Evolutionary conservation across 208 protist species (phyloP).

Genomic region (Leishmania tarentolae): DNA sequence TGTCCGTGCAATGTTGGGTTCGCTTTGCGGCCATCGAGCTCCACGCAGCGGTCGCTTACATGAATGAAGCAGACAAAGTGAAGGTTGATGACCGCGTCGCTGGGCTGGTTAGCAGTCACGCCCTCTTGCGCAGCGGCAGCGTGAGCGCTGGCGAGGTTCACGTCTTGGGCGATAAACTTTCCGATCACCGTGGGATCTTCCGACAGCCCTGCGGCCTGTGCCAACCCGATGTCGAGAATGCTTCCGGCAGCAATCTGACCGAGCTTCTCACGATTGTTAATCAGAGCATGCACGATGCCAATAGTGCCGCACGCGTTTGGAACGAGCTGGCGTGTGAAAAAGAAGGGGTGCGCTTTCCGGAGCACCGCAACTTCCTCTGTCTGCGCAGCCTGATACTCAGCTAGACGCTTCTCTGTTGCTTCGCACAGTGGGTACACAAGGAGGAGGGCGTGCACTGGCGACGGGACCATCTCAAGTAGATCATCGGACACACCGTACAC

Average conservation of each 20-base stretch:
- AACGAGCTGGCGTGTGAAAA: conserved; percentile 93
- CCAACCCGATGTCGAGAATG: conserved; percentile 28
- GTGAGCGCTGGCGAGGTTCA: conserved; percentile 61
- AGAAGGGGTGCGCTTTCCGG: conserved; percentile 53
- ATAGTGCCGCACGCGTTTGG: conserved; percentile 96
- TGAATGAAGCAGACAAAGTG: conserved; percentile 95
- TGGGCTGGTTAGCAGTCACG: conserved; percentile 56
- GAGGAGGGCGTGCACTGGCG: conserved; percentile 87
- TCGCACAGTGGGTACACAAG: conserved; percentile 92
- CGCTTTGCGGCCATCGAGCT: conserved; percentile 94
- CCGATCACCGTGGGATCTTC: conserved; percentile 27
- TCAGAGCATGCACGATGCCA: conserved; percentile 90
- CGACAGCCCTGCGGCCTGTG: neutral
- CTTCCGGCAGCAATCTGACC: conserved; percentile 45
- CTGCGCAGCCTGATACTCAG: conserved; percentile 28
- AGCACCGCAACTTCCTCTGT: conserved; percentile 45
- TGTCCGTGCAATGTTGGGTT: conserved; percentile 82
- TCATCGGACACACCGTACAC: conserved; percentile 92
- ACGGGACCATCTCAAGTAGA: conserved; percentile 91
- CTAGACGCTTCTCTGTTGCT: conserved; percentile 33
- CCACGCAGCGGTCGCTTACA: conserved; percentile 85
- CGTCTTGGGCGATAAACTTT: conserved; percentile 42
- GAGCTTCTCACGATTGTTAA: conserved; percentile 87
- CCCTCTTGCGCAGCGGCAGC: conserved; percentile 58
- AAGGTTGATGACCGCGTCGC: conserved; percentile 83